phyloP scores from a whole-genome alignment of 495 filamentous ascomycete species.

The Astrothelium macrocarpum region DNA sequence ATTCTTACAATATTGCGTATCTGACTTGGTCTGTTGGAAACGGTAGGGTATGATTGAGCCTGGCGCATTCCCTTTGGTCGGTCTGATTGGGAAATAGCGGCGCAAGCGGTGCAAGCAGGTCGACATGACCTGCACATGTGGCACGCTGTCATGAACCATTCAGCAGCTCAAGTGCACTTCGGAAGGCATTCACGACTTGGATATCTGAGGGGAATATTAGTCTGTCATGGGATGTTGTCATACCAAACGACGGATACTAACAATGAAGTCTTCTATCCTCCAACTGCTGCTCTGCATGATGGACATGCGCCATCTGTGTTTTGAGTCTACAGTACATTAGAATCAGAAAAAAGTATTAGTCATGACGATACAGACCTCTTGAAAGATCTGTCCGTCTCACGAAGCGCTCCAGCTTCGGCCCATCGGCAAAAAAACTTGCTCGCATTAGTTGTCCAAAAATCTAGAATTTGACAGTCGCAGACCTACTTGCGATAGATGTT shows the following conservation, averaged over 20 bases:
- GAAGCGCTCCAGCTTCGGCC: not conserved
- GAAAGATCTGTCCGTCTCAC: constrained; percentile 19
- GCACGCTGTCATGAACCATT: not conserved
- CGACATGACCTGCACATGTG: too few relatives aligned
- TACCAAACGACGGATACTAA: constrained; percentile 1
- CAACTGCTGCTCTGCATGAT: constrained; percentile 18
- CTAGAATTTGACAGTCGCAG: not conserved
- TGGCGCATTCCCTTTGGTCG: too few relatives aligned
- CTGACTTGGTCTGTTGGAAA: too few relatives aligned
- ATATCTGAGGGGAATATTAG: constrained; percentile 7
- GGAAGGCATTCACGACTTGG: constrained; percentile 16
- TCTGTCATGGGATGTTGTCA: not conserved
- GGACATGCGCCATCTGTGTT: constrained; percentile 20
- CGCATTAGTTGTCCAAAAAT: not conserved
- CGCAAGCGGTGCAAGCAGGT: not conserved
- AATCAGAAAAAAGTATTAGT: not conserved
- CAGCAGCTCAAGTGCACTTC: constrained; percentile 16
- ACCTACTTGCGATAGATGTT: constrained; percentile 14
- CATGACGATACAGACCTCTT: constrained; percentile 14
- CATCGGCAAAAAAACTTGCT: constrained; percentile 4
- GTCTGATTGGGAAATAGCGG: too few relatives aligned
- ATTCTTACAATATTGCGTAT: too few relatives aligned
- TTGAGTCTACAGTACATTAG: constrained; percentile 14
- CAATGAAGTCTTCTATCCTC: constrained; percentile 22
- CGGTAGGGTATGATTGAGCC: too few relatives aligned